These are phyloP conservation scores for Acanthamoeba royreba DNA, from an alignment of 208 protist genomes.

Conservation along the genomic window DNA sequence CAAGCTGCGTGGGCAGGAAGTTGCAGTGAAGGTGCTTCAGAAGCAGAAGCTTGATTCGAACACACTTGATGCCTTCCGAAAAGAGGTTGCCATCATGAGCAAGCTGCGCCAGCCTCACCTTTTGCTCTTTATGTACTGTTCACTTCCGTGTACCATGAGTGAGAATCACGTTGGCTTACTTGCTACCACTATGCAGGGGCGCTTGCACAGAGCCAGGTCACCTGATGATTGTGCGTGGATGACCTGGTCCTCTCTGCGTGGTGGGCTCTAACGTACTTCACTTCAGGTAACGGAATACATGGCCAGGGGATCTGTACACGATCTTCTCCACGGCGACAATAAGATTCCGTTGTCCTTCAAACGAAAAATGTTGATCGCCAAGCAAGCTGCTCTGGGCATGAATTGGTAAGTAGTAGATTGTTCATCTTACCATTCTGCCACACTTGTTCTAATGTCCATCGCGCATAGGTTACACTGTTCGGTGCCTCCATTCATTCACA, in stretches of 20 bases:
- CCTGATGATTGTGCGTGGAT: too few relatives aligned
- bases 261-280: too few relatives aligned
- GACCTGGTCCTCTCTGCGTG: too few relatives aligned
- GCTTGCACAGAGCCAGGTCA: slow-evolving; percentile 33
- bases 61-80: background rate
- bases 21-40: background rate
- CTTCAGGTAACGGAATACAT: slow-evolving; percentile 25
- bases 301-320: background rate
- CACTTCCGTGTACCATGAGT: too few relatives aligned
- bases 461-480: slow-evolving; percentile 25
- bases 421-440: too few relatives aligned
- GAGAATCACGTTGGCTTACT: too few relatives aligned
- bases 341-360: background rate
- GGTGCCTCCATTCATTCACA: slow-evolving; percentile 11
- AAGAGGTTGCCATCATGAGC: slow-evolving; percentile 28
- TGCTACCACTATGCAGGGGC: too few relatives aligned
- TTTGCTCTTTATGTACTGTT: slow-evolving; percentile 3
- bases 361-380: slow-evolving; percentile 35
- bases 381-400: slow-evolving; percentile 28
- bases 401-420: too few relatives aligned
- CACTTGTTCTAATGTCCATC: background rate
- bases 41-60: background rate
- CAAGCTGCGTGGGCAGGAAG: background rate
- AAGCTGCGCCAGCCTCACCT: slow-evolving; percentile 26
- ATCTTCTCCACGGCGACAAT: background rate